Evolutionary conservation across 306 rosid genomes (phyloP), one percentile per base, ranked within the genome.

Genomic region (Quercus ilex): DNA sequence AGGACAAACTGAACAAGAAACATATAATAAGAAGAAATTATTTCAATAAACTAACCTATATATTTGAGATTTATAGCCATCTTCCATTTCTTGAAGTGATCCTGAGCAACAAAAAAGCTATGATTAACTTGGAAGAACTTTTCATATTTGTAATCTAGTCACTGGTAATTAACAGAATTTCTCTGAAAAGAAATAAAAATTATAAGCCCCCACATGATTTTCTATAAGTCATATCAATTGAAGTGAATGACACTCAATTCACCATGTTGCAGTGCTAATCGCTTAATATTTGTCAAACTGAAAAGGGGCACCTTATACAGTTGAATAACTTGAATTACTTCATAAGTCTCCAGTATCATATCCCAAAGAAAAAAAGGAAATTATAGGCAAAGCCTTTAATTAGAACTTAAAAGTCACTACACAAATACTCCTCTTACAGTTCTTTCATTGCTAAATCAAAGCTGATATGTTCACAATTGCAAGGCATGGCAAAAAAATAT

Each of bases 11-110:
- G 20, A 26, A 14, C 3, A 35, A 26, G n/a, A 35, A 73, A 62
- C 26, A 14, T 33, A 56, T 9, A 38, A 57, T 25, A 57, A 10
- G 10, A 41, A 71, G 63, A 23, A 38, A 69, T 31, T 19, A 43
- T 18, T 55, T 35, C 63, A 17, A 43, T 13, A 60, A 31, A 41
- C 87, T 70, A 33, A 92, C 97, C 97, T 53, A 92, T 92, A 73
- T 90, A 92, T 86, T 92, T 90, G 77, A 92, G 88, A 78, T 84
- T 88, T 84, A 85, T 83, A 51, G 79, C 1, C 77, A 84, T 85
- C 80, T 83, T 38, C 51, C 3, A 26, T 77, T 74, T 81, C 35
- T 79, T 75, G 71, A 92, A 92, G 84, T 92, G 88, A 49, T 92
- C 94, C 97, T 90, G 7, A 68, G 52, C 83, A 83, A 46, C 55